These are phyloP conservation scores for Gonapodya sp. DNA, from an alignment of 192 early-diverging fungal genomes.

Conservation along the genomic window DNA sequence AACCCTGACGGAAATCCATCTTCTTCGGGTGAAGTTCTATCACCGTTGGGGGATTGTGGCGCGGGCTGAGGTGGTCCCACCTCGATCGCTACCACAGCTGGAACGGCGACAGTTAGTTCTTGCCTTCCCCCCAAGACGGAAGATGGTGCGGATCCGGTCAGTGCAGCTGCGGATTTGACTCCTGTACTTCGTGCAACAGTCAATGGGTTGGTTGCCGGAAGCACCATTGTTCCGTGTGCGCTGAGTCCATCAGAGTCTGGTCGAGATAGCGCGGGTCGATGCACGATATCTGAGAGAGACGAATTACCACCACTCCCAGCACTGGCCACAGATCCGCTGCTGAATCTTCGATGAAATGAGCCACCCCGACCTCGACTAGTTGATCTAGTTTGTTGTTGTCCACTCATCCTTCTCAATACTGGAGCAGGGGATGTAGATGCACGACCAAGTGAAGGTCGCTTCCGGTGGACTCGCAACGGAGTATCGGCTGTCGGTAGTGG, in stretches of 20 bases:
- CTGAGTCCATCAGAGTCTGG: too few species aligned
- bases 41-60: slow-evolving; percentile 1
- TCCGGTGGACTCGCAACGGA: not conserved
- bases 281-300: too few species aligned
- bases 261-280: too few species aligned
- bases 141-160: not conserved
- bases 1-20: slow-evolving; percentile 42
- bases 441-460: not conserved
- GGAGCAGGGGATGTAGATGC: not conserved
- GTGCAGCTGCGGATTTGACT: not conserved
- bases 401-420: not conserved
- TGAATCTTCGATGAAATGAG: not conserved
- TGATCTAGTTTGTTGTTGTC: not conserved
- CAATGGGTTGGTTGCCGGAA: too few species aligned
- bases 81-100: not conserved
- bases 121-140: not conserved
- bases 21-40: slow-evolving; percentile 9
- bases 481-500: not conserved
- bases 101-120: not conserved
- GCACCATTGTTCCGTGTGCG: too few species aligned
- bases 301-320: not conserved
- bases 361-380: not conserved
- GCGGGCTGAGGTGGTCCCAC: not conserved
- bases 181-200: too few species aligned
- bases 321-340: not conserved